Base-by-base conservation (phyloP, 2,329 filamentous ascomycete species). In the Penicillium griseofulvum region DNA sequence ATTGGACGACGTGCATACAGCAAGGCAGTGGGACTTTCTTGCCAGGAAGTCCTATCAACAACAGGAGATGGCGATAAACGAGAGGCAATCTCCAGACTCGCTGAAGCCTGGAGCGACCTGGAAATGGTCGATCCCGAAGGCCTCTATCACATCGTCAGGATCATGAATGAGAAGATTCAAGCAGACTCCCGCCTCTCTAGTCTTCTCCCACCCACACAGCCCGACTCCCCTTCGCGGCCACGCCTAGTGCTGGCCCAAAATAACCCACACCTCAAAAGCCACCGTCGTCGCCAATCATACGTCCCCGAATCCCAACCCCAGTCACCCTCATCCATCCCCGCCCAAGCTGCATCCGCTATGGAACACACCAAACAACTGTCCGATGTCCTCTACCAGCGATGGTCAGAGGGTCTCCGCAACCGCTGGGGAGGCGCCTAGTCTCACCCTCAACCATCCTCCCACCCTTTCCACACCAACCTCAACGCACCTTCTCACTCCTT, bases 121-220 rank as follows among this genome's bases (percentile, higher is more conserved):
- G 90, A 97, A 71, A 85, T 89, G 42, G 81, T 93, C 29, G 93
- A 99, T 67, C 93, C 93, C 0, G 93, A 97, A 70, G 92, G 92
- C 17, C 85, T 92, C 38, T 94, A 93, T 66, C 86, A 96, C 62
- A 81, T 99, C 16, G 81, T 99, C 68, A 89, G 87, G 66, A 83
- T 85, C 54, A 83, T 96, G 61, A 81, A 95, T 57, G 82, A 89
- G n/a, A 84, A 85, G 54, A 81, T 95, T 44, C 83, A 88, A 56
- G 67, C 67, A 41, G 74, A 76, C 55, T 57, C 71, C 2, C 76
- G 74, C 52, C 69, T 78, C 31, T 72, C 70, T 54, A 56, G 59
- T 42, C 66, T 79, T 31, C 71, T 75, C 44, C 62, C 68, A 54
- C 59, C 68, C 58, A 66, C 67, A 61, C 72, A 59, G 51, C 68